Evolutionary conservation across 2,329 filamentous ascomycete genomes (phyloP).

Genomic region (Fonsecaea multimorphosa): DNA sequence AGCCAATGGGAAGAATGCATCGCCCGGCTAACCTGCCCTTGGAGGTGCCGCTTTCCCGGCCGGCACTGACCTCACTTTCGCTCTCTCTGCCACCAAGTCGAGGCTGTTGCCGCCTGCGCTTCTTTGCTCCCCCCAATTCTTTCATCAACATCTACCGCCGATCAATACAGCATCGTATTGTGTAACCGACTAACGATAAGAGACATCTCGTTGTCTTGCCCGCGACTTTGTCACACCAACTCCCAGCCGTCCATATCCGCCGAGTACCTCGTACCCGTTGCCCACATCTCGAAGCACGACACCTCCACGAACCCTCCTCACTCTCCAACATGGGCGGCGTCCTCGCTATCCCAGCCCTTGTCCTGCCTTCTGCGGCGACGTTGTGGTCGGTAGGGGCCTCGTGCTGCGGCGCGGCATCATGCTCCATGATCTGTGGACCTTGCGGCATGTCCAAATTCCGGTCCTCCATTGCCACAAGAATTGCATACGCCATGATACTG

Average conservation of each 20-base stretch:
- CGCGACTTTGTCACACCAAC: neutral
- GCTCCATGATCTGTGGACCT: slow-evolving; percentile 91
- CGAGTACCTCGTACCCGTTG: neutral
- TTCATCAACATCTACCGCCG: slow-evolving; percentile 11
- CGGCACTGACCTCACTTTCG: slow-evolving; percentile 3
- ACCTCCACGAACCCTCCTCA: neutral
- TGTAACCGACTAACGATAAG: neutral
- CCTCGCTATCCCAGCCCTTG: slow-evolving; percentile 86
- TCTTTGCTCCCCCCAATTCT: neutral
- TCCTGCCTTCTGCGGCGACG: slow-evolving; percentile 81
- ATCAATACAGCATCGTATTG: slow-evolving; percentile 10
- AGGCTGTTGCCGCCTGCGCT: neutral
- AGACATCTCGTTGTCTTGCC: neutral
- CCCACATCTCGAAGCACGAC: neutral
- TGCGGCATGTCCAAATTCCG: slow-evolving; percentile 98
- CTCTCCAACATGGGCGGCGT: slow-evolving; percentile 77
- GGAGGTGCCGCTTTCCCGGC: neutral
- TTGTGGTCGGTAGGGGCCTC: slow-evolving; percentile 83
- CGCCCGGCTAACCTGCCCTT: neutral
- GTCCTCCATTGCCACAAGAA: slow-evolving; percentile 96
- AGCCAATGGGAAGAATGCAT: neutral
- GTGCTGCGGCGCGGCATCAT: slow-evolving; percentile 95
- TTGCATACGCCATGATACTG: slow-evolving; percentile 92
- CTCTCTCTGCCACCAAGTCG: neutral
- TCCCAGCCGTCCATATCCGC: slow-evolving; percentile 2